Conservation (phyloP, 169 alveolate species). For the Plasmodium gaboni region DNA sequence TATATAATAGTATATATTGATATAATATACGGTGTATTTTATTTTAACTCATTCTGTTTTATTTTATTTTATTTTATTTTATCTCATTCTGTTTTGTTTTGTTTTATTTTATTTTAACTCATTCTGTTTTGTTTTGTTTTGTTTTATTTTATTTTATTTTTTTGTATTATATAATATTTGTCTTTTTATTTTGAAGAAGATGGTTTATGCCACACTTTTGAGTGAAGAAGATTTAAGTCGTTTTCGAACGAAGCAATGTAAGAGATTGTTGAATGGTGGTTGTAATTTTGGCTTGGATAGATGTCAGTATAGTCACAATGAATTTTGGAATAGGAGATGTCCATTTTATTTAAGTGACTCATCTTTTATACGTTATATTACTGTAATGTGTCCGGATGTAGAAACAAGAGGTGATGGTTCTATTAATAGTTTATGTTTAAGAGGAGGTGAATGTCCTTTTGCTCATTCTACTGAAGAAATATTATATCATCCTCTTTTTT, state of each 20-base stretch:
- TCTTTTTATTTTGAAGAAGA: background rate
- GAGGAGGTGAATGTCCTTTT: constrained; percentile 92
- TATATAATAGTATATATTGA: background rate
- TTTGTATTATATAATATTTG: background rate
- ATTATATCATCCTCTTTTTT: constrained; percentile 92
- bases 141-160: background rate
- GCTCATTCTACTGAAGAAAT: constrained; percentile 94
- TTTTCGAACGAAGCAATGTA: constrained; percentile 90
- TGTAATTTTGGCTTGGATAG: constrained; percentile 86
- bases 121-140: background rate
- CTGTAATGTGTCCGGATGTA: constrained; percentile 88
- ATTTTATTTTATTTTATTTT: background rate
- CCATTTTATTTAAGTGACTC: constrained; percentile 88
- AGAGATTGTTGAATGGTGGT: constrained; percentile 81
- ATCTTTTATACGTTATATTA: constrained; percentile 87
- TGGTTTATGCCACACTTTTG: constrained; percentile 81
- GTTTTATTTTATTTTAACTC: background rate
- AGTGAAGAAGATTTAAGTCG: constrained; percentile 88
- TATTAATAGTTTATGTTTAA: constrained; percentile 86
- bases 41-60: background rate
- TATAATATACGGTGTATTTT: background rate
- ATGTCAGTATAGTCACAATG: constrained; percentile 90
- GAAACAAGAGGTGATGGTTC: constrained; percentile 85
- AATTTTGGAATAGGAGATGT: constrained; percentile 89
- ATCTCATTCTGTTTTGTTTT: background rate